These are phyloP conservation scores for Talaromyces piceae DNA, from an alignment of 2,329 filamentous ascomycete genomes.

Conservation along the genomic window DNA sequence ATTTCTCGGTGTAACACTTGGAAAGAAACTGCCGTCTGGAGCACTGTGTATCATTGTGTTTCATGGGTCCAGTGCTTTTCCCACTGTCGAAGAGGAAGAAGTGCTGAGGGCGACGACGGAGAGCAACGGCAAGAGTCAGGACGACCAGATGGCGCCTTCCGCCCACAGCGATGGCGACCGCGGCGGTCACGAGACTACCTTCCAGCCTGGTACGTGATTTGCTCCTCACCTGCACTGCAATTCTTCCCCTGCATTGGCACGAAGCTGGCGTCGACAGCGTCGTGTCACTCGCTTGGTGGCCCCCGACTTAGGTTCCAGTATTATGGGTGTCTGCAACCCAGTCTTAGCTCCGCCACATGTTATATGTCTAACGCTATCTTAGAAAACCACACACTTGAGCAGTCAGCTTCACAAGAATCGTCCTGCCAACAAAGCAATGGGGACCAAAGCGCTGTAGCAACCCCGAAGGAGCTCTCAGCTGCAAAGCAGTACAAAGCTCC, in stretches of 20 bases:
- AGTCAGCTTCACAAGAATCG: slow-evolving; percentile 1
- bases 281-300: background rate
- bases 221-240: background rate
- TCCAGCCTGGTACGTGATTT: background rate
- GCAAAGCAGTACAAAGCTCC: slow-evolving; percentile 23
- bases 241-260: background rate
- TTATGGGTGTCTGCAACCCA: background rate
- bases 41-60: background rate
- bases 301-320: background rate
- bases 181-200: background rate
- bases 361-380: background rate
- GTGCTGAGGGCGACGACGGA: background rate
- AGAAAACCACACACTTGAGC: slow-evolving; percentile 3
- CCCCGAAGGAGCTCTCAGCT: background rate
- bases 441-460: background rate
- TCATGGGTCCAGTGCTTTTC: background rate
- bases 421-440: background rate
- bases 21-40: too few relatives aligned
- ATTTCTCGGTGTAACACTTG: too few relatives aligned
- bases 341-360: background rate
- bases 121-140: background rate
- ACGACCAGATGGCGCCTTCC: background rate
- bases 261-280: too few relatives aligned
- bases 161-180: background rate
- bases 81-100: background rate